Base-by-base conservation (phyloP, 352 stramenopile species). In the Blastocystis sp. region DNA sequence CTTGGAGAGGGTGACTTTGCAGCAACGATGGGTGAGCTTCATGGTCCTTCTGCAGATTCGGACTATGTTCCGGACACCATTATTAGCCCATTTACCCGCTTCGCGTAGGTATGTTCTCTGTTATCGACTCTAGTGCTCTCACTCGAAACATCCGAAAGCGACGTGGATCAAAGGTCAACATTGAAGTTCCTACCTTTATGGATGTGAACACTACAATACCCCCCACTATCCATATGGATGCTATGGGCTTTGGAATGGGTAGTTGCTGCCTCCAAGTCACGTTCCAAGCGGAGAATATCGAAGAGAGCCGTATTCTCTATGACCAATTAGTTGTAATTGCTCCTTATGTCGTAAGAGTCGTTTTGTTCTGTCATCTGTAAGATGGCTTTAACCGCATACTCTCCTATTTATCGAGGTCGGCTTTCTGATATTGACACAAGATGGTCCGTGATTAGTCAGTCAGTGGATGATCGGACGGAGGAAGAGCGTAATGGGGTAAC, bases 181-280 rank as follows among this genome's bases (percentile, higher is more conserved):
- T 97, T 80, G 89, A 92, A 8, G 92, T 96, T 50, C 95, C 95
- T 1, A 84, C 96, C 18, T 96, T 95, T 91, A 91, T 92, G 61
- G 94, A 97, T 91, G 90, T 77, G 15, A 92, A 96, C 29, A 97
- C 93, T 43, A 77, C 50, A 34, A n/a, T 91, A 5, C 66, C 79
- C 0, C 62, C 53, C 20, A 80, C 80, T 3, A 94, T 99, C 91
- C 95, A 99, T 92, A 99, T 99, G 97, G 97, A 99, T 92, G 96
- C 95, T 66, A 99, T 99, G 97, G 97, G 96, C 15, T 99, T 99
- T 92, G 97, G 97, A n/a, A 99, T 99, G 97, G 97, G 97, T 56
- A 98, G 97, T 92, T 99, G 97, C 92, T 99, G 97, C 90, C 92
- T 99, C 45, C 97, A 99, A 91, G 91, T 93, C 41, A 93, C 92